Conservation (phyloP, 441 rosid species). For the Populus hybrid region DNA sequence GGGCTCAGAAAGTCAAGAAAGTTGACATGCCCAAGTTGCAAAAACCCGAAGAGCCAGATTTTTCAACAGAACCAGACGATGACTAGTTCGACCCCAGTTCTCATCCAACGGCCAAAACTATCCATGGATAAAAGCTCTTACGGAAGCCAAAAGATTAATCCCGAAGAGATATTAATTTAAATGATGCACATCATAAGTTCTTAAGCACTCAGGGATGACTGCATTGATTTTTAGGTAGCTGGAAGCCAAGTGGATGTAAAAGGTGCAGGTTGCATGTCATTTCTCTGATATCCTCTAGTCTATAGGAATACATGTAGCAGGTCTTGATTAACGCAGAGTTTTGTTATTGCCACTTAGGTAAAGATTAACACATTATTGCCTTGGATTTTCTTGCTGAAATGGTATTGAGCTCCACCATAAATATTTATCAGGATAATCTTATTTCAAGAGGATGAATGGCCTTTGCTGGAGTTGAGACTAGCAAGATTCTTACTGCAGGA, state of each 20-base stretch:
- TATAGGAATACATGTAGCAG: neutral
- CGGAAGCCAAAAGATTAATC: neutral
- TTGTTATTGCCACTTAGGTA: too few species aligned
- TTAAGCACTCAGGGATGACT: neutral
- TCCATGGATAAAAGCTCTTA: neutral
- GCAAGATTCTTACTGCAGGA: neutral
- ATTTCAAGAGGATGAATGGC: neutral
- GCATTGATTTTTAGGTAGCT: neutral
- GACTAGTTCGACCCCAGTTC: conserved; percentile 17
- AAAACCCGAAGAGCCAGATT: conserved; percentile 91
- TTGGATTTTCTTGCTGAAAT: neutral
- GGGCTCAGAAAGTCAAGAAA: conserved; percentile 42
- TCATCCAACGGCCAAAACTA: neutral
- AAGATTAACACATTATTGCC: neutral
- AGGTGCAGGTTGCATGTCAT: neutral
- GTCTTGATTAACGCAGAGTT: neutral
- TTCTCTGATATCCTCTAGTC: neutral
- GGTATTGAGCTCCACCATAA: too few species aligned
- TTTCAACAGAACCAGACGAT: conserved; percentile 49
- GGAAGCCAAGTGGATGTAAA: neutral
- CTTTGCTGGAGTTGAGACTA: neutral
- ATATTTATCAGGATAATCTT: neutral
- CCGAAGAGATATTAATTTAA: neutral
- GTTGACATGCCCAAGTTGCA: conserved; percentile 51
- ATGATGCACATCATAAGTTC: neutral